Conservation (phyloP, 805 yeast genomes). For the Sugiyamaella qingdaonensis region DNA sequence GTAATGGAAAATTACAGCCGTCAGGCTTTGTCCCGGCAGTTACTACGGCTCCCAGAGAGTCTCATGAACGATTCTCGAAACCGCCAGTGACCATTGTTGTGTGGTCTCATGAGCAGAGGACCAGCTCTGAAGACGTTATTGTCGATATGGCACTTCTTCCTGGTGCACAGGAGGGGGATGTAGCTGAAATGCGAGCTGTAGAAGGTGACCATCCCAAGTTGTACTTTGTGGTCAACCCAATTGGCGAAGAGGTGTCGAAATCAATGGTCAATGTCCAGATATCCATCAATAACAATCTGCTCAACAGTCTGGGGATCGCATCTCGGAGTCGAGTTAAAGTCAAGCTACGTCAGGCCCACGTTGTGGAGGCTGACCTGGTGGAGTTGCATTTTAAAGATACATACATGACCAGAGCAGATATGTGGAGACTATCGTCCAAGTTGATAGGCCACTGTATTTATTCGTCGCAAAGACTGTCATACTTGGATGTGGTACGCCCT, state of each 20-base stretch:
- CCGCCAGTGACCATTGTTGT: slow-evolving; percentile 26
- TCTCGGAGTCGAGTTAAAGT: slow-evolving; percentile 65
- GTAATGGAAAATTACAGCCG: slow-evolving; percentile 4
- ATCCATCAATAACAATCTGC: slow-evolving; percentile 17
- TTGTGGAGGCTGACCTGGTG: slow-evolving; percentile 71
- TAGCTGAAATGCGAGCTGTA: slow-evolving; percentile 51
- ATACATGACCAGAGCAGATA: slow-evolving; percentile 80
- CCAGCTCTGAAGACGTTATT: slow-evolving; percentile 54
- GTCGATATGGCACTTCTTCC: slow-evolving; percentile 58
- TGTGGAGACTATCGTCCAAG: slow-evolving; percentile 76
- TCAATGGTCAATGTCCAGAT: slow-evolving; percentile 23
- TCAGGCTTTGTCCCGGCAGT: slow-evolving; percentile 21
- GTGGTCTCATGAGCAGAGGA: slow-evolving; percentile 63
- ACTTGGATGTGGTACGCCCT: slow-evolving; percentile 61
- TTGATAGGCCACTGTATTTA: slow-evolving; percentile 63
- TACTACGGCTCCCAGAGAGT: slow-evolving; percentile 7
- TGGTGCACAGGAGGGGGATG: slow-evolving; percentile 59
- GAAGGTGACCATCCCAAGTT: slow-evolving; percentile 19
- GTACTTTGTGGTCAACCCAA: slow-evolving; percentile 24
- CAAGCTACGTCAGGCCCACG: slow-evolving; percentile 27
- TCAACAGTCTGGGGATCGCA: slow-evolving; percentile 50
- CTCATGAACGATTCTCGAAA: slow-evolving; percentile 10
- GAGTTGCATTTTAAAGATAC: slow-evolving; percentile 80
- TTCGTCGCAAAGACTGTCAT: slow-evolving; percentile 58
- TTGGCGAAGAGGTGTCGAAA: slow-evolving; percentile 16